phyloP scores from a whole-genome alignment of 306 rosid species.

The Notholithocarpus densiflorus region DNA sequence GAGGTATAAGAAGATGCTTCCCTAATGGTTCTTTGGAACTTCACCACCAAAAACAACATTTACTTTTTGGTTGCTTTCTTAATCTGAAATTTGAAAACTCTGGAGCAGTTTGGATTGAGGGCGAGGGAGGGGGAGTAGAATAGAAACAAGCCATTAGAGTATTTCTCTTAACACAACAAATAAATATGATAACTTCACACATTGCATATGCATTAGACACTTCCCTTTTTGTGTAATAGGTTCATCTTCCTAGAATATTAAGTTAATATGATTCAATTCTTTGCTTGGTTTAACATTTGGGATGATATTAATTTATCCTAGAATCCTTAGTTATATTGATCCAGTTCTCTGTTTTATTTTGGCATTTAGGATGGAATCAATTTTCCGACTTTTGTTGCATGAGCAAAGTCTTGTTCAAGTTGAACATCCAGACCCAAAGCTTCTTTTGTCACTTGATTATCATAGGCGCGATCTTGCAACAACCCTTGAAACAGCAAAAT shows the following conservation, averaged over 20 bases:
- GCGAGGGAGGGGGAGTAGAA: no score
- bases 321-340: background rate
- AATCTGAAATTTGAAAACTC: background rate
- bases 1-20: background rate
- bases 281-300: slow-evolving; percentile 1
- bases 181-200: background rate
- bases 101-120: no score
- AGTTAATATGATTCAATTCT: background rate
- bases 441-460: slow-evolving; percentile 20
- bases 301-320: slow-evolving; percentile 31
- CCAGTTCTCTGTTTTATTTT: background rate
- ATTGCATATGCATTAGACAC: background rate
- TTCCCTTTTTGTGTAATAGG: background rate
- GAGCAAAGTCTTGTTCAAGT: slow-evolving; percentile 29
- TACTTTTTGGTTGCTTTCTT: background rate
- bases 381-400: slow-evolving; percentile 31
- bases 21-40: background rate
- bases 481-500: slow-evolving; percentile 32
- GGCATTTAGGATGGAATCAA: slow-evolving; percentile 35
- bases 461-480: slow-evolving; percentile 45
- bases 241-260: background rate
- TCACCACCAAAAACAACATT: background rate
- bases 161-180: background rate
- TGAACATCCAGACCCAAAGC: slow-evolving; percentile 25
- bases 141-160: background rate